Evolutionary conservation across 2,329 filamentous ascomycete genomes (phyloP), one percentile per base, ranked within the genome.

Genomic region (Davidsoniella eucalypti): DNA sequence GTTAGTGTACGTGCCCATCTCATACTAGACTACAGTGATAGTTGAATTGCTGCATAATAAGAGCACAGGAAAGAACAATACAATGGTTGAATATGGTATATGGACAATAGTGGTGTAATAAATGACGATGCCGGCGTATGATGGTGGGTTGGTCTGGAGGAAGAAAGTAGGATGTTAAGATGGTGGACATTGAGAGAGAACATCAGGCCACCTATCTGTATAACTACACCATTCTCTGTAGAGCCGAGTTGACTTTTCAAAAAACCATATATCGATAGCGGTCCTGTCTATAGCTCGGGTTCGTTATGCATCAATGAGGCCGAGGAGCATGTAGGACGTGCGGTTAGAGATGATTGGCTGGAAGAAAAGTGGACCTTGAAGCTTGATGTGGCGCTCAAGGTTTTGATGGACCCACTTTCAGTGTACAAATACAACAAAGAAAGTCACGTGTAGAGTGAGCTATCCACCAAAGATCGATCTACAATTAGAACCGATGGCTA

Each of bases 281-380:
- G 17, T 36, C 9, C 41, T 49, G 9, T 26, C 42, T 9, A 25
- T 23, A 44, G 43, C 44, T 44, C 47, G 23, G 39, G 36, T 39
- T 39, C 41, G 25, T 29, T 44, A 41, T 53, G 52, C 52, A 48
- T 50, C 48, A 16, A 42, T 26, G 42, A 53, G 52, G 37, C 33
- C 52, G 52, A 50, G 48, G 52, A 51, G 52, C 40, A 39, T 50
- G 52, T 50, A 53, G 52, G 52, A 53, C 44, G 48, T 45, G 44
- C 33, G 43, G 38, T 48, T 18, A 29, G 48, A 23, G 47, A 44
- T 53, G 48, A 53, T 53, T 53, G 52, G 52, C 40, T 51, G 47
- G 14, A 42, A 17, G n/a, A 51, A 53, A 53, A 46, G 39, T 46
- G 52, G 44, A 17, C 26, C 48, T 17, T 9, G 23, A 33, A 48